Base-by-base conservation (phyloP, 768 basidiomycete species). In the Trametes cubensis region DNA sequence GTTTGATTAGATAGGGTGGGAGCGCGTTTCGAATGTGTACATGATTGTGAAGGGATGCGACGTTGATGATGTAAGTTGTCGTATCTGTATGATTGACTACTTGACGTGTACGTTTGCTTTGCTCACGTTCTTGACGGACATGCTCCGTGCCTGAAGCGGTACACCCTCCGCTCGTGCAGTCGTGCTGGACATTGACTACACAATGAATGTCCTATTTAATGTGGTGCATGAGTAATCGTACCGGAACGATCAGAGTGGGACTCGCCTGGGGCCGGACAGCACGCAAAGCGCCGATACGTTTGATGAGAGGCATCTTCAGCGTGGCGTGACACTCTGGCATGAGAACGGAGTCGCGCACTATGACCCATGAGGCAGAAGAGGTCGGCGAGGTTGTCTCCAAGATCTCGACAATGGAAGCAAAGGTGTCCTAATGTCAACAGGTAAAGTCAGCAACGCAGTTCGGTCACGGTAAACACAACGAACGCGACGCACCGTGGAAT, bases 181-280 rank as follows among this genome's bases (percentile, higher is more conserved):
- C 52, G 21, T 63, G 62, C 51, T 63, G 62, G 30, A 63, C 40
- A 38, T 63, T 63, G 28, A 58, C 21, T 6, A 25, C 44, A 42
- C 56, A 63, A 7, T 20, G 2, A 4, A 63, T 30, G 20, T 52
- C 56, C 56, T 63, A 41, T 34, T n/a, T n/a, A n/a, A n/a, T n/a
- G n/a, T n/a, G n/a, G n/a, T n/a, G n/a, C n/a, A n/a, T n/a, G n/a
- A n/a, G n/a, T n/a, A n/a, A n/a, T n/a, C 28, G 28, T 28, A 28
- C 44, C 18, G 47, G 47, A 11, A 48, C 25, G 3, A 21, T n/a
- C 4, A 11, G 18, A 20, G 15, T n/a, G 7, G 42, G 4, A 26
- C 46, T 28, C 45, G 48, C 61, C 54, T 62, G 11, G 3, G 34
- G 38, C 8, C 17, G 8, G 2, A 52, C 20, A 18, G 54, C 30